phyloP scores from a whole-genome alignment of 1,139 yeast species.

The Blastobotrys serpentis region DNA sequence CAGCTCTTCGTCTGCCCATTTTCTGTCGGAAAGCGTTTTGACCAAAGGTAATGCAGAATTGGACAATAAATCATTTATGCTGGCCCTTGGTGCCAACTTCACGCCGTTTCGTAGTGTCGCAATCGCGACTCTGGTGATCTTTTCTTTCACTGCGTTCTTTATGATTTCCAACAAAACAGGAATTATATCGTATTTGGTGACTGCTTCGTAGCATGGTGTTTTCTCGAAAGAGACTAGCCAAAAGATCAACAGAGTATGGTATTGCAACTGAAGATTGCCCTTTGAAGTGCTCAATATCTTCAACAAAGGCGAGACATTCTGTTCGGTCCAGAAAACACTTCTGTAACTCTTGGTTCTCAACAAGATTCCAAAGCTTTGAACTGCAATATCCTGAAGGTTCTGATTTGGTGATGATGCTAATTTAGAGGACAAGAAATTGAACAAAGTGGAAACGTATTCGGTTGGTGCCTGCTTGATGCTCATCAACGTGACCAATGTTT shows the following conservation, averaged over 20 bases:
- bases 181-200: slow-evolving; percentile 45
- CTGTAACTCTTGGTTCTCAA: slow-evolving; percentile 61
- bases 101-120: slow-evolving; percentile 58
- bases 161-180: slow-evolving; percentile 63
- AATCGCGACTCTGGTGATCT: slow-evolving; percentile 77
- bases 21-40: slow-evolving; percentile 72
- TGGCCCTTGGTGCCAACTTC: slow-evolving; percentile 39
- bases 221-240: slow-evolving; percentile 84
- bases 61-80: slow-evolving; percentile 69
- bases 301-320: slow-evolving; percentile 57
- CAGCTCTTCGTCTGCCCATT: slow-evolving; percentile 94
- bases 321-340: slow-evolving; percentile 51
- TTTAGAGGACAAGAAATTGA: slow-evolving; percentile 45
- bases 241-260: slow-evolving; percentile 69
- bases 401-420: slow-evolving; percentile 50
- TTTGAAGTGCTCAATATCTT: slow-evolving; percentile 49
- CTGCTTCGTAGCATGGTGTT: slow-evolving; percentile 52
- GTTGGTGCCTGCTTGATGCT: slow-evolving; percentile 34
- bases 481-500: slow-evolving; percentile 37
- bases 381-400: slow-evolving; percentile 61
- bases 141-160: slow-evolving; percentile 85
- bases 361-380: slow-evolving; percentile 65
- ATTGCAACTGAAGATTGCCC: slow-evolving; percentile 78
- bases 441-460: slow-evolving; percentile 41
- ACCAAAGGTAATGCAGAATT: slow-evolving; percentile 73